phyloP scores from a whole-genome alignment of 2,329 filamentous ascomycete genomes.

The Colletotrichum sublineola region DNA sequence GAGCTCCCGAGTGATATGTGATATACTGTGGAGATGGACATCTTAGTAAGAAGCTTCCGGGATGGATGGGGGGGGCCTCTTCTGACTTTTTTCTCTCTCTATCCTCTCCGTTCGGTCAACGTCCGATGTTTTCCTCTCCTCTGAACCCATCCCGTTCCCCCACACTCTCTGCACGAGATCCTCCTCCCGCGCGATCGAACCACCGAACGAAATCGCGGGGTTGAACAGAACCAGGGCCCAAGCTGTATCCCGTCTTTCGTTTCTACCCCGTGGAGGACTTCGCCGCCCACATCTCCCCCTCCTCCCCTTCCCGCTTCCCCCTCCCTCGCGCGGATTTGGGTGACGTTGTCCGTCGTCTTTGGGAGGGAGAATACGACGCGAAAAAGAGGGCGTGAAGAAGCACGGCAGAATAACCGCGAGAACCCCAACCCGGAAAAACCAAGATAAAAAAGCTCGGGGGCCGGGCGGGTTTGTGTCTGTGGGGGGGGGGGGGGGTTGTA shows the following conservation, averaged over 20 bases:
- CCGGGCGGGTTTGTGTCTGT: not conserved
- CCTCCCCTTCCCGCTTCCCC: not conserved
- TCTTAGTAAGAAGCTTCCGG: slow-evolving; percentile 29
- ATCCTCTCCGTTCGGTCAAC: slow-evolving; percentile 32
- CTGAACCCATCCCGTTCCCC: not conserved
- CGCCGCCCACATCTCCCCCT: not conserved
- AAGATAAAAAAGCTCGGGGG: not conserved
- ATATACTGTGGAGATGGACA: no score
- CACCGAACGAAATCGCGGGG: slow-evolving; percentile 39
- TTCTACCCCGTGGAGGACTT: slow-evolving; percentile 26
- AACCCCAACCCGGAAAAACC: not conserved
- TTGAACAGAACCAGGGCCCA: slow-evolving; percentile 22
- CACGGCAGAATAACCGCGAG: not conserved
- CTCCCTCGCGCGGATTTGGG: slow-evolving; percentile 10
- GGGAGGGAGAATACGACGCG: not conserved
- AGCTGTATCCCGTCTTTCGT: not conserved
- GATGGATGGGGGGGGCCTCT: not conserved
- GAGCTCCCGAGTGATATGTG: slow-evolving; percentile 28
- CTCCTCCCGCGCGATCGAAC: slow-evolving; percentile 28
- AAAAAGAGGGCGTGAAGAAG: not conserved
- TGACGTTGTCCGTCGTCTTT: not conserved
- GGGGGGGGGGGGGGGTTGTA: no score
- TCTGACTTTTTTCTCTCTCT: slow-evolving; percentile 5
- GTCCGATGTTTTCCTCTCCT: slow-evolving; percentile 27
- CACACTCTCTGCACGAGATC: slow-evolving; percentile 29